Evolutionary conservation across 2,329 filamentous ascomycete species (phyloP), one percentile per base, ranked within the genome.

Genomic region (Apiospora hydei): DNA sequence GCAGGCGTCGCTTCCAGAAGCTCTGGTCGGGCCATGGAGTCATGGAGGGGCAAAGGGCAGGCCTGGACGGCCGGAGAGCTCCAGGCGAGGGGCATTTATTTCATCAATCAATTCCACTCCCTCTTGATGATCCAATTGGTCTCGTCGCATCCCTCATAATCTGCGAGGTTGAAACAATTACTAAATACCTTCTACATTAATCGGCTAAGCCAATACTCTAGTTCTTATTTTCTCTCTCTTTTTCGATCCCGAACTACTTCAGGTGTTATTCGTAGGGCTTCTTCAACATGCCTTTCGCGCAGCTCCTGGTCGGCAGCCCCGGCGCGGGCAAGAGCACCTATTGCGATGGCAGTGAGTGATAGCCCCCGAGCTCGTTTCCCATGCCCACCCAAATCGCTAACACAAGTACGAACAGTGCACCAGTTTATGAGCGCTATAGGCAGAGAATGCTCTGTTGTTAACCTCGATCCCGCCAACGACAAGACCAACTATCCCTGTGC

Each of bases 351-450:
- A 98, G 90, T 92, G 82, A 82, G 90, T 80, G 71, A 61, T 16
- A 49, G 67, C 26, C 6, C 18, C 24, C 11, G 16, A 71, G 18
- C 57, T 57, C 34, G 10, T 64, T n/a, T 41, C 21, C 3, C 34
- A 11, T 41, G 21, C 18, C 53, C 4, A 18, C 41, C 34, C 57
- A 24, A 14, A 21, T 8, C 21, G 69, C 72, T 76, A 67, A 76
- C 69, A 10, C 38, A 69, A 16, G 38, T 4, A 67, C 67, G 38
- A 13, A 13, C 72, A 92, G 90, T 99, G 93, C 94, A 98, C 80
- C 96, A 99, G 84, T 99, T 99, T 85, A 93, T 98, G 88, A 92
- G 92, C 76, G 96, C 96, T 75, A 98, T 99, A 81, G 95, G 95
- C 73, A 93, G 96, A 71, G 95, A 97, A 82, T 98, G 94, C 85